Evolutionary conservation across 306 rosid genomes (phyloP).

Genomic region (Benincasa hispida): DNA sequence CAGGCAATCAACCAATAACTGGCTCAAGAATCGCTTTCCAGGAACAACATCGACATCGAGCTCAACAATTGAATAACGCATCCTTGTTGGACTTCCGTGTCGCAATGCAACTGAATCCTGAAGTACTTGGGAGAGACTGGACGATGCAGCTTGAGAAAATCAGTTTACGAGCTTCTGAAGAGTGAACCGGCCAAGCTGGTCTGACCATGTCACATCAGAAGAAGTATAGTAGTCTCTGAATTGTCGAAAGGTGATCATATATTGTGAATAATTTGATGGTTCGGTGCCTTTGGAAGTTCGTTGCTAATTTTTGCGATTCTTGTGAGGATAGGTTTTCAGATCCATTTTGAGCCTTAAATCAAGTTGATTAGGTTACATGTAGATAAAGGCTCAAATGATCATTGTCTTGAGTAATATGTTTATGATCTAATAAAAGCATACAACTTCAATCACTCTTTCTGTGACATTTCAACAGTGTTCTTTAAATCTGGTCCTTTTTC

Average conservation of each 20-base stretch:
- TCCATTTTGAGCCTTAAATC: conserved; percentile 13
- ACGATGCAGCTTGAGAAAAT: conserved; percentile 74
- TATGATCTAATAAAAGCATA: background rate
- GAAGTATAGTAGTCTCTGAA: background rate
- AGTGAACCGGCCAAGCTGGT: conserved; percentile 23
- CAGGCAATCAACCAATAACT: conserved; percentile 6
- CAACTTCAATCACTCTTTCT: background rate
- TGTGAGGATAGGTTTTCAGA: conserved; percentile 1
- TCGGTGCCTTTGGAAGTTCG: conserved; percentile 14
- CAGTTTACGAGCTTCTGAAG: conserved; percentile 46
- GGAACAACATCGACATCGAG: conserved; percentile 28
- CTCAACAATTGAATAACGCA: conserved; percentile 18
- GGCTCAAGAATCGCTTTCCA: conserved; percentile 23
- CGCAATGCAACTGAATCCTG: conserved; percentile 72
- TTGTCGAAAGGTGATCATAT: conserved; percentile 13
- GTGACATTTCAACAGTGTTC: background rate
- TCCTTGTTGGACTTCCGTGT: conserved; percentile 51
- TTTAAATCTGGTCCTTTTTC: too few species aligned
- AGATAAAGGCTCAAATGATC: conserved; percentile 30
- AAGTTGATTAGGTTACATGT: conserved; percentile 24
- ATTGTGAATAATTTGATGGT: conserved; percentile 22
- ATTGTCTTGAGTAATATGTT: conserved; percentile 16
- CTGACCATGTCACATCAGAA: background rate
- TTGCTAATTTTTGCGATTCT: conserved; percentile 1
- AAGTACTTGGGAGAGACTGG: conserved; percentile 74